These are phyloP conservation scores for Pyricularia pennisetigena DNA, from an alignment of 2,329 filamentous ascomycete species.

Conservation along the genomic window DNA sequence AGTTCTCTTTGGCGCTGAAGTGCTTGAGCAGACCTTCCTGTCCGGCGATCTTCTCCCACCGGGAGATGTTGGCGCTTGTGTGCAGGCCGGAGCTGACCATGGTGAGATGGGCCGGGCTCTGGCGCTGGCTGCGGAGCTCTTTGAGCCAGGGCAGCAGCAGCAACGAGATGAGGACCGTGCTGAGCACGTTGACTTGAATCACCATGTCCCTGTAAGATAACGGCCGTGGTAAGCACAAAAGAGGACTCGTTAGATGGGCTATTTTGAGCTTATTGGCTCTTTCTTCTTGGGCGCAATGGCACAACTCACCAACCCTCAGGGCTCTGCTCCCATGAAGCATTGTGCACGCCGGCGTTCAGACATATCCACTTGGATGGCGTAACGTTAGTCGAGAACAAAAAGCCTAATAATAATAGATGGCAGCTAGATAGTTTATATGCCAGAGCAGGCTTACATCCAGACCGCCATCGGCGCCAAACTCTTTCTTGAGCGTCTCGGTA, in stretches of 20 bases:
- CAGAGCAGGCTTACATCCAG: conserved; percentile 9
- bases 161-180: conserved; percentile 41
- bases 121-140: conserved; percentile 13
- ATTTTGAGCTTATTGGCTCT: background rate
- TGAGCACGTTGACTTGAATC: conserved; percentile 49
- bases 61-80: conserved; percentile 9
- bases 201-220: conserved; percentile 31
- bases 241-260: background rate
- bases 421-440: background rate
- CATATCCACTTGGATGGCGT: conserved; percentile 8
- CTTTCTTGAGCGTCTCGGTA: conserved; percentile 13
- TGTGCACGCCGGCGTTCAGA: conserved; percentile 17
- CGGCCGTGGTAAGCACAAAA: background rate
- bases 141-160: conserved; percentile 38
- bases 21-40: conserved; percentile 14
- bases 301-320: conserved; percentile 17
- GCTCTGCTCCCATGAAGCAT: conserved; percentile 11
- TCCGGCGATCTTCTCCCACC: conserved; percentile 11
- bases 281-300: background rate
- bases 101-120: conserved; percentile 14
- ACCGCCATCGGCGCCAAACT: conserved; percentile 12
- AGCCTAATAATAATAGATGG: background rate
- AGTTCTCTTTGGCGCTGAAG: conserved; percentile 17
- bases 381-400: background rate
- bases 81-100: conserved; percentile 15